Evolutionary conservation across 1,139 yeast species (phyloP).

Genomic region (Magnusiomyces clavatus): DNA sequence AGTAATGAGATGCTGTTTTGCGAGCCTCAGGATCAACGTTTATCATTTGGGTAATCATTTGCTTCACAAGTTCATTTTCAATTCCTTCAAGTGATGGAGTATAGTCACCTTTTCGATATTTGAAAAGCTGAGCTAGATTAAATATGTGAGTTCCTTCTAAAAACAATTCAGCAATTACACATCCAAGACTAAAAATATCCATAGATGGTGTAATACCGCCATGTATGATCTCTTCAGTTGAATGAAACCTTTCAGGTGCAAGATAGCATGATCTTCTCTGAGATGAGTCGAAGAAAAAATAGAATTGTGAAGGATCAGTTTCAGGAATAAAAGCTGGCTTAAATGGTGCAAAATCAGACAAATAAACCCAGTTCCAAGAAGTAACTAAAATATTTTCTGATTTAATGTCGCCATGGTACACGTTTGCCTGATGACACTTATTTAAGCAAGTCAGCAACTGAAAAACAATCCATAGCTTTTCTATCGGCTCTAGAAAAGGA

Average conservation of each 20-base stretch:
- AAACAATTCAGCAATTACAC: constrained; percentile 85
- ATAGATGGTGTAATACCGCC: constrained; percentile 51
- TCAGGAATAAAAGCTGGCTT: constrained; percentile 88
- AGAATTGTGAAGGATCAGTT: constrained; percentile 89
- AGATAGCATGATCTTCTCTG: constrained; percentile 80
- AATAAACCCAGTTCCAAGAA: constrained; percentile 79
- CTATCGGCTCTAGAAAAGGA: constrained; percentile 77
- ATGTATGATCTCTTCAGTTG: constrained; percentile 29
- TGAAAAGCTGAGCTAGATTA: constrained; percentile 78
- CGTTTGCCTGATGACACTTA: constrained; percentile 53
- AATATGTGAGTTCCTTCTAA: constrained; percentile 82
- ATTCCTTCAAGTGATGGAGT: constrained; percentile 53
- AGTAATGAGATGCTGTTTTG: constrained; percentile 45
- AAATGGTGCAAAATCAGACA: constrained; percentile 76
- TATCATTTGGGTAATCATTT: constrained; percentile 56
- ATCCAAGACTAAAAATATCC: constrained; percentile 90
- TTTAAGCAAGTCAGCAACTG: constrained; percentile 61
- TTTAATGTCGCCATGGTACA: constrained; percentile 87
- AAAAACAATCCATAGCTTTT: constrained; percentile 75
- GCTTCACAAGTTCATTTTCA: constrained; percentile 43
- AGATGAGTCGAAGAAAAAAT: constrained; percentile 87
- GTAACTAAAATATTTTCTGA: constrained; percentile 82
- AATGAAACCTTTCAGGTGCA: constrained; percentile 85
- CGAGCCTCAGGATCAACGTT: constrained; percentile 54
- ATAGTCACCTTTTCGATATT: constrained; percentile 64